phyloP scores from a whole-genome alignment of 1,139 yeast genomes.

The Hemisphaericaspora xylofermentans region DNA sequence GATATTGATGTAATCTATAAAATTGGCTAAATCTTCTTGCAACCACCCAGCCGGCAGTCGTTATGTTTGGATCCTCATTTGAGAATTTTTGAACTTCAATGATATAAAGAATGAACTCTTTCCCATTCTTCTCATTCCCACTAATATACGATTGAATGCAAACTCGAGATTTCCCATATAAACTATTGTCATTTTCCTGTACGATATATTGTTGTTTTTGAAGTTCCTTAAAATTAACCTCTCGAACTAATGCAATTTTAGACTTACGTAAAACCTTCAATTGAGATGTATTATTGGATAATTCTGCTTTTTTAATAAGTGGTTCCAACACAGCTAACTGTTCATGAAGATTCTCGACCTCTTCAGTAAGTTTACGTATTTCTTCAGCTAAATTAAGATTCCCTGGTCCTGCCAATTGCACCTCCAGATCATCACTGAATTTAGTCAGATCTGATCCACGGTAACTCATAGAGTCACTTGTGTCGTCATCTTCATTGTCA shows the following conservation, averaged over 20 bases:
- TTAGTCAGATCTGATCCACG: slow-evolving; percentile 9
- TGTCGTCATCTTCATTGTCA: slow-evolving; percentile 37
- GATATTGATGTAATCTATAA: slow-evolving; percentile 64
- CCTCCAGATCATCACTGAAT: slow-evolving; percentile 7
- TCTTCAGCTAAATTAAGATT: slow-evolving; percentile 67
- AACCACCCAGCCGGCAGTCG: slow-evolving; percentile 82
- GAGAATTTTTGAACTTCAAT: slow-evolving; percentile 69
- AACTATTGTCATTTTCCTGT: slow-evolving; percentile 78
- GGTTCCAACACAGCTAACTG: slow-evolving; percentile 68
- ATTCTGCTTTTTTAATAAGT: slow-evolving; percentile 72
- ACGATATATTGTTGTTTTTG: slow-evolving; percentile 80
- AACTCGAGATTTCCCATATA: slow-evolving; percentile 68
- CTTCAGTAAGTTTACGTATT: slow-evolving; percentile 53
- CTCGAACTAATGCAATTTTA: slow-evolving; percentile 61
- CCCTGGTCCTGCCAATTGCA: slow-evolving; percentile 62
- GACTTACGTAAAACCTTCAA: slow-evolving; percentile 68
- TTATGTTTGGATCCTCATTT: slow-evolving; percentile 40
- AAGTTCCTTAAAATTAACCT: slow-evolving; percentile 66
- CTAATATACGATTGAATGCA: slow-evolving; percentile 66
- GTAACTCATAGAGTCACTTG: slow-evolving; percentile 29
- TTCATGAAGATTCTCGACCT: slow-evolving; percentile 59
- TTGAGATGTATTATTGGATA: slow-evolving; percentile 73
- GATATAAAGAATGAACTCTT: slow-evolving; percentile 66
- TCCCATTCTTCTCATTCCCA: slow-evolving; percentile 49
- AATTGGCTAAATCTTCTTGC: slow-evolving; percentile 88